A percentile compares a stretch with the other conserved stretches of the same genome.
phyloP scores from a whole-genome alignment of 2,329 filamentous ascomycete genomes.

The Trichoderma pleuroti region DNA sequence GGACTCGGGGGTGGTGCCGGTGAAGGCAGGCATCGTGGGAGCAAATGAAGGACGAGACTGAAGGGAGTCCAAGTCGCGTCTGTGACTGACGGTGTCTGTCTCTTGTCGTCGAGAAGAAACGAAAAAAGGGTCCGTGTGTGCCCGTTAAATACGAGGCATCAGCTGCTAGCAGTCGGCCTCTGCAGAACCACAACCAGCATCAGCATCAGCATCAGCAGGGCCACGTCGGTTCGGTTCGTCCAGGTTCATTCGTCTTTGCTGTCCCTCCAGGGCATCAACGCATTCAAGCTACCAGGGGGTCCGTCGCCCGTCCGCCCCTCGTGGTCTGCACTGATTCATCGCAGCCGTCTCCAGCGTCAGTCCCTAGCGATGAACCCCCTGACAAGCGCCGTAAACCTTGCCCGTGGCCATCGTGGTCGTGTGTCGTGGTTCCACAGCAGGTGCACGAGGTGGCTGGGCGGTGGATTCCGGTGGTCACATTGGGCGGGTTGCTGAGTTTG shows the following conservation, averaged over 20 bases:
- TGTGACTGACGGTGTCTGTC: neutral
- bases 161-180: neutral
- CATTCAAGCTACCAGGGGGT: neutral
- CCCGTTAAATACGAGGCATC: neutral
- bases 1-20: conserved; percentile 70
- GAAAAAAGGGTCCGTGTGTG: neutral
- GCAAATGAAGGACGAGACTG: neutral
- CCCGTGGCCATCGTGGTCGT: neutral
- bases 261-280: conserved; percentile 13
- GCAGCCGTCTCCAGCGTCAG: neutral
- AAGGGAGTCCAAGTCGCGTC: neutral
- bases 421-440: neutral
- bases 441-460: conserved; percentile 8
- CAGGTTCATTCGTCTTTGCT: neutral
- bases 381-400: conserved; percentile 5
- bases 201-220: neutral
- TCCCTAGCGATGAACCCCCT: neutral
- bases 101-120: conserved; percentile 20
- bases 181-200: neutral
- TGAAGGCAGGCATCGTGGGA: conserved; percentile 34
- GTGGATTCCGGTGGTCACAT: neutral
- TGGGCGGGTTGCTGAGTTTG: neutral
- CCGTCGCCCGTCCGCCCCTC: neutral
- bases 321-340: conserved; percentile 13
- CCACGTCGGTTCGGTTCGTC: neutral